Percentiles rank a stretch among this genome's conserved stretches.
Conservation (phyloP, 2,329 filamentous ascomycete genomes). For the Parasarocladium wereldwijsianum region DNA sequence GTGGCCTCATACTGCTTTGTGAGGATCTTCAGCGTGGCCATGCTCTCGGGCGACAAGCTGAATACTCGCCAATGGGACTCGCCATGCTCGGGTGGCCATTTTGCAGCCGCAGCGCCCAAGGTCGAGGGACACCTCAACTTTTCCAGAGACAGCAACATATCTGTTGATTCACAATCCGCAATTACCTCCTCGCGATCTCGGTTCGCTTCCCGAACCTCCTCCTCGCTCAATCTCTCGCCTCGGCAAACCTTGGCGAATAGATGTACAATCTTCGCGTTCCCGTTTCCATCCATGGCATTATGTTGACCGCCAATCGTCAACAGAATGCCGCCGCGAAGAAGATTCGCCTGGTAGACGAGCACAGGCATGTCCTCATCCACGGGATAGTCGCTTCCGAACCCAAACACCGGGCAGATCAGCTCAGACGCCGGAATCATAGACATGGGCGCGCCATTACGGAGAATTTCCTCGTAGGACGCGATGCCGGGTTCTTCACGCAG, state of each 20-base stretch:
- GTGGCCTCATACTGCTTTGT: neutral
- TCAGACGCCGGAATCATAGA: constrained; percentile 1
- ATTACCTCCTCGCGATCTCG: neutral
- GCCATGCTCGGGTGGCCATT: neutral
- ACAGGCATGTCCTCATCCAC: constrained; percentile 1
- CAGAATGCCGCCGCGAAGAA: constrained; percentile 1
- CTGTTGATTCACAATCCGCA: neutral
- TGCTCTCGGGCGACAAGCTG: neutral
- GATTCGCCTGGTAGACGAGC: constrained; percentile 1
- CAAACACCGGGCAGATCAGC: neutral
- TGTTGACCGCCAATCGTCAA: constrained; percentile 1
- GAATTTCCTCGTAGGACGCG: neutral
- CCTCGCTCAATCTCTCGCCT: neutral
- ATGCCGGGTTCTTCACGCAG: neutral
- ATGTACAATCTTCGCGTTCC: constrained; percentile 1
- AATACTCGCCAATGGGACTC: constrained; percentile 1
- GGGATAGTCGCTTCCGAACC: constrained; percentile 1
- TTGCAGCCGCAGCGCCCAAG: neutral
- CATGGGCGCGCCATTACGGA: neutral
- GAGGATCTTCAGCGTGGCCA: neutral
- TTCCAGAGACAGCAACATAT: neutral
- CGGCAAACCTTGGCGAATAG: constrained; percentile 1
- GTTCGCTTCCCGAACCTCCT: neutral
- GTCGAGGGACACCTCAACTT: neutral
- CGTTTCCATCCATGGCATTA: constrained; percentile 1